A percentile compares a stretch with the other conserved stretches of the same genome.
Conservation (phyloP, 1,284 basidiomycete genomes). For the Leccinum subspadiceum region DNA sequence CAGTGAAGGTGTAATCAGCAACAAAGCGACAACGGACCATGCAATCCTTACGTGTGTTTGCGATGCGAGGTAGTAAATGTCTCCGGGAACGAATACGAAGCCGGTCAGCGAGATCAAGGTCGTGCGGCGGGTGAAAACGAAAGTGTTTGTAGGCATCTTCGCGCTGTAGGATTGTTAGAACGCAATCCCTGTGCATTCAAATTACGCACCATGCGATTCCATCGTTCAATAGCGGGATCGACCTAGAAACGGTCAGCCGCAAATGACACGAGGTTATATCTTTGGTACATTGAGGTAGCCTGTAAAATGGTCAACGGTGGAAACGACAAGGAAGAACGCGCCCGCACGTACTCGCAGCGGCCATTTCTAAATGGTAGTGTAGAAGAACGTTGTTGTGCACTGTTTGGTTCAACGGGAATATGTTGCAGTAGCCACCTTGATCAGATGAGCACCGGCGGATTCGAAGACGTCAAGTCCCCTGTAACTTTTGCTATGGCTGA, state of each 20-base stretch:
- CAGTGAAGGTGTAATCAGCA: conserved; percentile 10
- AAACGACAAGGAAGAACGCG: not conserved
- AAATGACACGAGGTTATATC: not conserved
- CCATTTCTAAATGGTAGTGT: conserved; percentile 23
- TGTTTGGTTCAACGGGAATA: conserved; percentile 32
- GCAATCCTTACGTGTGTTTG: conserved; percentile 37
- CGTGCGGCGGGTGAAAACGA: conserved; percentile 65
- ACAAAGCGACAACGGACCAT: not conserved
- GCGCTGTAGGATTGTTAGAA: conserved; percentile 49
- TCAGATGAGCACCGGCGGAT: no score
- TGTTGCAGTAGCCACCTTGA: not conserved
- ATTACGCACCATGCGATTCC: conserved; percentile 66
- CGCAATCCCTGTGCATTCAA: not conserved
- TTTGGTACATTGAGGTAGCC: conserved; percentile 29
- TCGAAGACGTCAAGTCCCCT: no score
- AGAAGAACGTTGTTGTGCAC: conserved; percentile 31
- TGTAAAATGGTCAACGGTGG: conserved; percentile 18
- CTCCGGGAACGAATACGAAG: conserved; percentile 46
- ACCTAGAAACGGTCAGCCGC: conserved; percentile 40
- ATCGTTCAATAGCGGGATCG: conserved; percentile 81
- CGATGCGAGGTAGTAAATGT: conserved; percentile 39
- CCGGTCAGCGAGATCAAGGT: conserved; percentile 52
- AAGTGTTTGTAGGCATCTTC: conserved; percentile 80
- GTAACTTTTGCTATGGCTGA: no score
- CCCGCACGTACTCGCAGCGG: conserved; percentile 31